phyloP scores from a whole-genome alignment of 2,329 filamentous ascomycete species.

The Hypoxylon sp. region DNA sequence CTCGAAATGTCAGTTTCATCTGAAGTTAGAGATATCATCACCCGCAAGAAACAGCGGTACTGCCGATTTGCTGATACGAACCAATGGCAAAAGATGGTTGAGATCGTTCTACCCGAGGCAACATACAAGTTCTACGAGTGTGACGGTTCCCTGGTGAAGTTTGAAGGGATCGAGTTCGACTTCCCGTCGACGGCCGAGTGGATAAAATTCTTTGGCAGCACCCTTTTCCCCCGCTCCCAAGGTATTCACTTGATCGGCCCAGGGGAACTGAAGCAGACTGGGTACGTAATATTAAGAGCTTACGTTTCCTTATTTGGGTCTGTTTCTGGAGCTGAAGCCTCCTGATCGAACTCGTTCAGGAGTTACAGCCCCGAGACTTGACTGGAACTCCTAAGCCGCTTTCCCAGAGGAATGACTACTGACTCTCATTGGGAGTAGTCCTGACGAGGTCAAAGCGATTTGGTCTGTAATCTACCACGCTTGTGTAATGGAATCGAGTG shows the following conservation, averaged over 20 bases:
- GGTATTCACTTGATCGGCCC: slow-evolving; percentile 9
- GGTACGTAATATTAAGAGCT: too few relatives aligned
- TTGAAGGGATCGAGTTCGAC: neutral
- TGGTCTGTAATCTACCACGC: slow-evolving; percentile 2
- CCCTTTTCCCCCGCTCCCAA: neutral
- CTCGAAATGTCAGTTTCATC: slow-evolving; percentile 2
- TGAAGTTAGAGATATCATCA: slow-evolving; percentile 11
- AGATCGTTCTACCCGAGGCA: slow-evolving; percentile 15
- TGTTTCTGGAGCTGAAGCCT: too few relatives aligned
- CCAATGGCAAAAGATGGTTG: slow-evolving; percentile 9
- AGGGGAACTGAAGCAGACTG: slow-evolving; percentile 7
- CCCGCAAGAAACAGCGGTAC: slow-evolving; percentile 16
- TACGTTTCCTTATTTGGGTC: too few relatives aligned
- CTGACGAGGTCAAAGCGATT: slow-evolving; percentile 23
- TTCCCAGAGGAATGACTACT: too few relatives aligned
- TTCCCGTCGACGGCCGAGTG: slow-evolving; percentile 5
- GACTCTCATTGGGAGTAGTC: neutral
- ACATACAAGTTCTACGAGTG: slow-evolving; percentile 3
- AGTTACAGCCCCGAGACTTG: too few relatives aligned
- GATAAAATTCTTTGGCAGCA: slow-evolving; percentile 4
- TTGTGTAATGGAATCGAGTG: neutral
- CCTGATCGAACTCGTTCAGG: too few relatives aligned
- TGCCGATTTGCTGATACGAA: slow-evolving; percentile 20
- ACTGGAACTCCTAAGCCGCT: too few relatives aligned
- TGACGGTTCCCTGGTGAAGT: slow-evolving; percentile 2